Base-by-base conservation (phyloP, 2,329 filamentous ascomycete genomes). In the Trichoderma brevicompactum region DNA sequence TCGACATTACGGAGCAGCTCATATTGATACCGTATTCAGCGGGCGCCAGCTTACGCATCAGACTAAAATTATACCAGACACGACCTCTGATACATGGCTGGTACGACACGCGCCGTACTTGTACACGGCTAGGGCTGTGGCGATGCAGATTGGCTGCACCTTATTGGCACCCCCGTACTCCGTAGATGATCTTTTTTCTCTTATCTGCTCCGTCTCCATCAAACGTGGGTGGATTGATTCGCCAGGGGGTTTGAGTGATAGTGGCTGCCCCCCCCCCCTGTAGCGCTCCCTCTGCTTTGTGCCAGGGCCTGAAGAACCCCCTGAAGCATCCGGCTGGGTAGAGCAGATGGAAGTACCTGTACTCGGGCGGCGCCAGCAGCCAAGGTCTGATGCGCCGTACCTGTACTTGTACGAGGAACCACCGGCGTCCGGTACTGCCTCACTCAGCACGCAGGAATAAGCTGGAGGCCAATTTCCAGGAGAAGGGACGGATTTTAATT, bases 211-310 rank as follows among this genome's bases (percentile, higher is more conserved):
- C 5, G 23, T 28, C 23, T 34, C 72, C 23, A 70, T 73, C 56
- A 69, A 72, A 76, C 74, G 74, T 76, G 74, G 74, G 73, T 64
- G 62, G 60, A 66, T 71, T 76, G 74, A 76, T 76, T 76, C 74
- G 54, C 67, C 73, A 48, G 52, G 68, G 69, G 69, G 68, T 48
- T 13, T 58, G 61, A 32, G 50, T 32, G 58, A 50, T 48, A 48
- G 44, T 52, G 46, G 48, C 28, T 19, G 43, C 58, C 58, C 50
- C 36, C 48, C 23, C 19, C 64, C 65, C 65, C 44, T 64, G 59
- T 50, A 64, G 43, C 38, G 50, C 34, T 66, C 28, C 38, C 48
- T 49, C 43, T 50, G 38, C 38, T 46, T 41, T 19, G 53, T 17
- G 34, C 41, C 32, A 52, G 32, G 56, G 48, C 49, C 63, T 65